Conservation (phyloP, 768 basidiomycete genomes). For the Ephemerocybe angulata region DNA sequence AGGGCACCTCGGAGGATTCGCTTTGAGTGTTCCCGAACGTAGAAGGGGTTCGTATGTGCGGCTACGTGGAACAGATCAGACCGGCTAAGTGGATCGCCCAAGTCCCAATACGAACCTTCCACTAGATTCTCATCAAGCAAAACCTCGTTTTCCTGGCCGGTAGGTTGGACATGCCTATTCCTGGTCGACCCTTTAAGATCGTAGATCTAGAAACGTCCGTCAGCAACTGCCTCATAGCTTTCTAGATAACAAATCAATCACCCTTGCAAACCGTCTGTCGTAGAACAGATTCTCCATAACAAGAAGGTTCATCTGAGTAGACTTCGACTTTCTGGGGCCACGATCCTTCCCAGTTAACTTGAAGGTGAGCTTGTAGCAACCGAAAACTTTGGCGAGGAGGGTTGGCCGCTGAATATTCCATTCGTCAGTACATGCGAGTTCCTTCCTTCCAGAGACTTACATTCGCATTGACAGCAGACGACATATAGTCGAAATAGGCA, state of each 20-base stretch:
- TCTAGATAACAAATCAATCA: constrained; percentile 33
- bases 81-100: background rate
- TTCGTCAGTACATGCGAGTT: constrained; percentile 9
- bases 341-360: constrained; percentile 74
- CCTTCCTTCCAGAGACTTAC: constrained; percentile 41
- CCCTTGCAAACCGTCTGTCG: constrained; percentile 85
- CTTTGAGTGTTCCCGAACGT: constrained; percentile 95
- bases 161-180: constrained; percentile 89
- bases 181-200: constrained; percentile 96
- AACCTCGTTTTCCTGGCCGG: constrained; percentile 89
- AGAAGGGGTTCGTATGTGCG: constrained; percentile 84
- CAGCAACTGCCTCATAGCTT: background rate
- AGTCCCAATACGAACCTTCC: constrained; percentile 54
- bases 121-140: constrained; percentile 95
- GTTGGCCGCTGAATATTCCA: constrained; percentile 78
- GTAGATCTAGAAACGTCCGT: constrained; percentile 62
- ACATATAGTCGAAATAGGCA: constrained; percentile 97
- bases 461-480: constrained; percentile 82
- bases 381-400: constrained; percentile 92
- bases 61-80: constrained; percentile 40
- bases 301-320: constrained; percentile 89
- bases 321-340: constrained; percentile 61
- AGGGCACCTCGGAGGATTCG: constrained; percentile 86
- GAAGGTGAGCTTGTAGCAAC: constrained; percentile 93
- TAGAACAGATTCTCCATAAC: constrained; percentile 99